Conservation (phyloP, 1,139 yeast genomes). For the Yamadazyma songkhlaensis region DNA sequence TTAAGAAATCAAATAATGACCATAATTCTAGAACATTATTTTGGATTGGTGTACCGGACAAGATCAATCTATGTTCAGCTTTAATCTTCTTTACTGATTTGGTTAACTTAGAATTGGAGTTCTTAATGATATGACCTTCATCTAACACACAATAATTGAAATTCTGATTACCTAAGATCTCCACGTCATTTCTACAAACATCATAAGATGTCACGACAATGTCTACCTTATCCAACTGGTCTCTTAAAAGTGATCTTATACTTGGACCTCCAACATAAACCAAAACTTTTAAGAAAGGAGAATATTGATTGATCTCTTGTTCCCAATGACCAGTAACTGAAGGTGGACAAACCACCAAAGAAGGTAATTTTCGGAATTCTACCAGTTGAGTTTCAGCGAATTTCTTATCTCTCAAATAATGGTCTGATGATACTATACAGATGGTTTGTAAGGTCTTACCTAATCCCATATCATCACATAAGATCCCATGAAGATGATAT, state of each 20-base stretch:
- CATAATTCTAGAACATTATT: slow-evolving; percentile 94
- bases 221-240: slow-evolving; percentile 58
- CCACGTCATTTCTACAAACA: slow-evolving; percentile 89
- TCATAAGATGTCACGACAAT: slow-evolving; percentile 94
- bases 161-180: slow-evolving; percentile 54
- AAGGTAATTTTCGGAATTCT: slow-evolving; percentile 77
- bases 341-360: slow-evolving; percentile 92
- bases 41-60: slow-evolving; percentile 98
- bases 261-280: slow-evolving; percentile 94
- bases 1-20: slow-evolving; percentile 95
- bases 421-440: slow-evolving; percentile 96
- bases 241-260: slow-evolving; percentile 57
- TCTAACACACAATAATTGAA: slow-evolving; percentile 95
- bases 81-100: slow-evolving; percentile 78
- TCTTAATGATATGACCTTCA: slow-evolving; percentile 97
- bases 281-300: slow-evolving; percentile 79
- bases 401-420: slow-evolving; percentile 75
- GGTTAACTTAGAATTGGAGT: slow-evolving; percentile 83
- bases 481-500: slow-evolving; percentile 92
- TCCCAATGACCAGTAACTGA: slow-evolving; percentile 99
- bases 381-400: slow-evolving; percentile 56
- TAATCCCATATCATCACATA: slow-evolving; percentile 99
- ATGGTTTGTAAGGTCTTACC: slow-evolving; percentile 97
- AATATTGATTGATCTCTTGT: slow-evolving; percentile 86
- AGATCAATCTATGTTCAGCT: slow-evolving; percentile 86